Conservation (phyloP, 208 protist genomes). For the Trypanosoma melophagium region DNA sequence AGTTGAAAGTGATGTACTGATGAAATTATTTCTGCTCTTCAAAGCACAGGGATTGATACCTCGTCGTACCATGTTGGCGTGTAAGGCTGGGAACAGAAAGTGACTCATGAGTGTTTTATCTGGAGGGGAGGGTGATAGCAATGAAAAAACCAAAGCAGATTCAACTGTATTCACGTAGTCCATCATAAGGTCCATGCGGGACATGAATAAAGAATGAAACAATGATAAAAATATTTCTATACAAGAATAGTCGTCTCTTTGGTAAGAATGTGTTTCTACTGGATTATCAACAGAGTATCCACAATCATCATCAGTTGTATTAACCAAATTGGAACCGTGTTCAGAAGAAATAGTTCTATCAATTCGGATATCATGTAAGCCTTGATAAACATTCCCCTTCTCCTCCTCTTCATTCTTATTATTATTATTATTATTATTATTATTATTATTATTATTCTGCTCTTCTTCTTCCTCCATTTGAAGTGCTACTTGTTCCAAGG, state of each 20-base stretch:
- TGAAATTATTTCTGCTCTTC: no score
- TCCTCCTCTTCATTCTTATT: background rate
- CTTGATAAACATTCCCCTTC: background rate
- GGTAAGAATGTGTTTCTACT: background rate
- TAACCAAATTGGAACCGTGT: background rate
- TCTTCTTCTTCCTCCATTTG: background rate
- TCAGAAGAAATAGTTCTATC: background rate
- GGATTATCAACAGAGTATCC: background rate
- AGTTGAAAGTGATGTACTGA: background rate
- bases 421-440: background rate
- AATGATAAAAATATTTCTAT: background rate
- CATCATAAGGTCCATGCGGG: constrained; percentile 4
- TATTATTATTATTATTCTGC: background rate
- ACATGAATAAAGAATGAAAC: background rate
- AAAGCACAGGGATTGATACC: no score
- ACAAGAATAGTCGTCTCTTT: background rate
- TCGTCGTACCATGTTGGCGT: background rate
- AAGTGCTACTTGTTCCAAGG: background rate
- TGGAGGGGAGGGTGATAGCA: background rate
- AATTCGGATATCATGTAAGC: background rate
- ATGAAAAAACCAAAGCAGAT: background rate
- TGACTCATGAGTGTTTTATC: background rate
- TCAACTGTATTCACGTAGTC: background rate
- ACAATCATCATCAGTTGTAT: constrained; percentile 1
- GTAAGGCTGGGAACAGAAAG: background rate